Conservation (phyloP, 148 eudicot species). For the Dysphania ambrosioides region DNA sequence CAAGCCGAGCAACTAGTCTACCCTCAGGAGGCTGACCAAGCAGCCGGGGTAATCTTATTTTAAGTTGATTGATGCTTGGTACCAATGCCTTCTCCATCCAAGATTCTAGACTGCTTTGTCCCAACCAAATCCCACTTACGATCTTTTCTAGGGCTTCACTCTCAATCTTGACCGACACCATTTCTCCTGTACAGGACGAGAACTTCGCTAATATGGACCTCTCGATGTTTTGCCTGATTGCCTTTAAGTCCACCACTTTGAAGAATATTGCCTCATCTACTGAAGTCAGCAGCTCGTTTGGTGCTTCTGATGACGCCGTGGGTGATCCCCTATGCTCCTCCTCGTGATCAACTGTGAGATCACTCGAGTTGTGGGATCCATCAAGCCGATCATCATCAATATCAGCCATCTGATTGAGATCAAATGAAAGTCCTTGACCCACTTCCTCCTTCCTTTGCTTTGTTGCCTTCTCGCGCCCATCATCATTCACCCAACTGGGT, state of each 20-base stretch:
- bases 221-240: slow-evolving; percentile 46
- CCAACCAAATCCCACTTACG: slow-evolving; percentile 70
- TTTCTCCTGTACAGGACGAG: slow-evolving; percentile 41
- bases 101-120: slow-evolving; percentile 50
- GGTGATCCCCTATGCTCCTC: slow-evolving; percentile 45
- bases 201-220: slow-evolving; percentile 45
- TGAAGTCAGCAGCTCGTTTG: slow-evolving; percentile 44
- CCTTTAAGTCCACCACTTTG: slow-evolving; percentile 55
- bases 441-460: slow-evolving; percentile 57
- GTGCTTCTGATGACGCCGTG: slow-evolving; percentile 41
- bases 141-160: slow-evolving; percentile 70
- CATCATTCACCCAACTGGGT: slow-evolving; percentile 49
- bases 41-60: slow-evolving; percentile 29
- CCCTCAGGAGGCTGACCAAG: slow-evolving; percentile 9
- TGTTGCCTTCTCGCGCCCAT: slow-evolving; percentile 39
- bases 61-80: slow-evolving; percentile 55
- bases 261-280: slow-evolving; percentile 63
- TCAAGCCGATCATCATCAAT: slow-evolving; percentile 57
- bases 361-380: slow-evolving; percentile 74
- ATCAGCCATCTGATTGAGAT: slow-evolving; percentile 64
- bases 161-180: slow-evolving; percentile 44
- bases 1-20: slow-evolving; percentile 40
- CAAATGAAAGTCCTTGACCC: slow-evolving; percentile 44
- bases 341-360: slow-evolving; percentile 74
- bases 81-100: slow-evolving; percentile 57